These are phyloP conservation scores for Lachnellula occidentalis DNA, from an alignment of 2,329 filamentous ascomycete genomes.

Conservation along the genomic window DNA sequence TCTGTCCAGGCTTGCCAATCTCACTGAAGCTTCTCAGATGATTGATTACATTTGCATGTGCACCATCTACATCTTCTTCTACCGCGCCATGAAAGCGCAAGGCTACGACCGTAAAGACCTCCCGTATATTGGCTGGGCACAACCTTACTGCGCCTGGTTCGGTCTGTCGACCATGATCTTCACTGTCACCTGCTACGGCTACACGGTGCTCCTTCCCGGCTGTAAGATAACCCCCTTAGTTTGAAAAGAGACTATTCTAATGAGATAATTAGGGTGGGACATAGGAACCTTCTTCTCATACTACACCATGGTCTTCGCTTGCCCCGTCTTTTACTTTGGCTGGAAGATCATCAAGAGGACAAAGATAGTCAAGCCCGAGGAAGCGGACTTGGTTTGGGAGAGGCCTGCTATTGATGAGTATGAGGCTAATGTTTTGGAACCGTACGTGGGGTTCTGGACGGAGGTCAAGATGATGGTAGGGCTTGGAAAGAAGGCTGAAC, in stretches of 20 bases:
- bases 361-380: slow-evolving; percentile 39
- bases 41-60: slow-evolving; percentile 67
- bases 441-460: slow-evolving; percentile 19
- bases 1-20: slow-evolving; percentile 31
- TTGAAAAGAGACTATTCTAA: neutral
- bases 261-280: slow-evolving; percentile 47
- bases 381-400: slow-evolving; percentile 46
- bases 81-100: slow-evolving; percentile 62
- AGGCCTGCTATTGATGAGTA: slow-evolving; percentile 24
- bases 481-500: slow-evolving; percentile 14
- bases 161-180: slow-evolving; percentile 56
- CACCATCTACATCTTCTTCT: slow-evolving; percentile 65
- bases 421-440: slow-evolving; percentile 15
- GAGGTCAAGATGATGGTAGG: slow-evolving; percentile 22
- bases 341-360: slow-evolving; percentile 68
- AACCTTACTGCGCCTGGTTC: slow-evolving; percentile 61
- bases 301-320: slow-evolving; percentile 62
- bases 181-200: slow-evolving; percentile 70
- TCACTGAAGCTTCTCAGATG: slow-evolving; percentile 69
- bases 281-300: slow-evolving; percentile 63
- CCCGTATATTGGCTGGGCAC: slow-evolving; percentile 53
- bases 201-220: slow-evolving; percentile 65
- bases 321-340: slow-evolving; percentile 53
- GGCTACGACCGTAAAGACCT: slow-evolving; percentile 58
- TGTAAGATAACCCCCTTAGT: slow-evolving; percentile 7